Base-by-base conservation (phyloP, 2,329 filamentous ascomycete species). In the Neonectria hederae region DNA sequence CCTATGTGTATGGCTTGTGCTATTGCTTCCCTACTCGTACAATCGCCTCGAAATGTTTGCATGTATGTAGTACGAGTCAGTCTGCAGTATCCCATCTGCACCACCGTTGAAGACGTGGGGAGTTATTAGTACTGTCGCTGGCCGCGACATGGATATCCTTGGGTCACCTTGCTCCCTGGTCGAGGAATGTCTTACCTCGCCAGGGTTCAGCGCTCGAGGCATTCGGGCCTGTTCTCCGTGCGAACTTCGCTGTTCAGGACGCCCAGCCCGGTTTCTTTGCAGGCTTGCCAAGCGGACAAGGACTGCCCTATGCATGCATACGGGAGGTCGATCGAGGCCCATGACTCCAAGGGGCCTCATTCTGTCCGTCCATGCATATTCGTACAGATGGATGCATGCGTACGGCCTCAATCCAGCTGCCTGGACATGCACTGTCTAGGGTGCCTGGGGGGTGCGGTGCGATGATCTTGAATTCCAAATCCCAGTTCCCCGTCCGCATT, bases 211-310 rank as follows among this genome's bases (percentile, higher is more conserved):
- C 43, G 49, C 43, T 54, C 40, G 48, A 63, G 38, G 30, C 30
- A 63, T 63, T 63, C 60, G 60, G 60, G 54, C 60, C 60, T 63
- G 54, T 40, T 62, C 24, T 21, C 38, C 38, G 38, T 42, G 35
- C 22, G 10, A n/a, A 53, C 28, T 17, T 38, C 52, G 46, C 46
- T 22, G 40, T 48, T 35, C 35, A 21, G 43, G n/a, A 40, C 26
- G 4, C 30, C 30, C 10, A 11, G 30, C 10, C 2, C 3, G 30
- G 28, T 28, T 9, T 32, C 30, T 32, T 32, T 10, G 30, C 30
- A 32, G 28, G 28, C 28, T 9, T 28, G 28, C 28, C 28, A 28
- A 9, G 9, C 28, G 35, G 22, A 1, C 42, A 54, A 26, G 24
- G 51, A 21, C 19, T 14, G 54, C 22, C 42, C n/a, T 38, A 54